These are phyloP conservation scores for Pseudogymnoascus sp. DNA, from an alignment of 2,329 filamentous ascomycete genomes.

Conservation along the genomic window DNA sequence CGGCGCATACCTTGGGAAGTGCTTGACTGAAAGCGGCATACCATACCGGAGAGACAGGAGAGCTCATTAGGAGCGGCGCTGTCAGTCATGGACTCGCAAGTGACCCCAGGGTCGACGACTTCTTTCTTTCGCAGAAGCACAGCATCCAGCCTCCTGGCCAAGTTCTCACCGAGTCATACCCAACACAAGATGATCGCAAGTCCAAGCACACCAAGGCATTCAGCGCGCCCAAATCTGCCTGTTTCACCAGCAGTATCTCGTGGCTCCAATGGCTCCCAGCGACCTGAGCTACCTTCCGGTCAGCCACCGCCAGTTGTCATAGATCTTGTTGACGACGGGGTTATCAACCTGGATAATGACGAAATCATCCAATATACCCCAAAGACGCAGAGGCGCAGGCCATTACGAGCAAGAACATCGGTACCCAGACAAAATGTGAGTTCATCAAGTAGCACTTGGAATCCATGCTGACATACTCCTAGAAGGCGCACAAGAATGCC, in stretches of 20 bases:
- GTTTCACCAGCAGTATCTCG: neutral
- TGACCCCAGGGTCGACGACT: neutral
- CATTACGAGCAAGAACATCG: neutral
- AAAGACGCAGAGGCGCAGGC: neutral
- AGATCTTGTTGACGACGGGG: neutral
- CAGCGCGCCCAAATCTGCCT: neutral
- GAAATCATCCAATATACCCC: slow-evolving; percentile 7
- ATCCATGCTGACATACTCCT: slow-evolving; percentile 6
- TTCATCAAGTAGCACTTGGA: neutral
- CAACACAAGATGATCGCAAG: slow-evolving; percentile 22
- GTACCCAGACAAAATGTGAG: neutral
- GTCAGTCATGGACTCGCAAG: neutral
- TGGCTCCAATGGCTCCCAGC: neutral
- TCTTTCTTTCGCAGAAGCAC: slow-evolving; percentile 12
- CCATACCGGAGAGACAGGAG: neutral
- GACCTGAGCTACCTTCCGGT: neutral
- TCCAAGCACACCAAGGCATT: neutral
- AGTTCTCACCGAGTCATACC: slow-evolving; percentile 21
- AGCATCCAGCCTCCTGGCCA: slow-evolving; percentile 22
- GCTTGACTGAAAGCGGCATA: neutral
- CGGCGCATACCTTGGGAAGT: neutral
- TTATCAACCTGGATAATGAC: neutral
- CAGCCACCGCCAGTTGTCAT: neutral
- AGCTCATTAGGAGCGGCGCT: neutral
- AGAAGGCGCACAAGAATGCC: slow-evolving; percentile 10